Base-by-base conservation (phyloP, 2,329 filamentous ascomycete genomes). In the Sordariomycetes sp. region DNA sequence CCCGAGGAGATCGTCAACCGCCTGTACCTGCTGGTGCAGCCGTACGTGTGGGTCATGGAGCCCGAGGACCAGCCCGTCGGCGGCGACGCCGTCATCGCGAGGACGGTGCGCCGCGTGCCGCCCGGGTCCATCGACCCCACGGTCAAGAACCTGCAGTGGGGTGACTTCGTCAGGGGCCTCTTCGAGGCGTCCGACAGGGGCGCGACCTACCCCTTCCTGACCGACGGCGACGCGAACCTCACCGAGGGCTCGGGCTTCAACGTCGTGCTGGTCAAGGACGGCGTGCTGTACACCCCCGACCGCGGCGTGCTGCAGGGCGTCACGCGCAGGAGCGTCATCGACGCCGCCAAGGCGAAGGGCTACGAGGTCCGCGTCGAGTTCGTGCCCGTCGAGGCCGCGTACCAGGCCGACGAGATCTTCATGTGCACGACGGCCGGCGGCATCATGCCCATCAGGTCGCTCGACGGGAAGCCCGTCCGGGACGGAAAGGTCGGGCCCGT, bases 361-460 rank as follows among this genome's bases (percentile, higher is more conserved):
- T 61, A 73, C 43, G 68, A 72, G 28, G 65, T 75, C 5, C 69
- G 67, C 3, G 57, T 73, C 32, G 72, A 77, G 62, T 59, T 69
- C 28, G 73, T 79, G 3, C 75, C 76, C 0, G 66, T 76, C 0
- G 68, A 74, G 16, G 11, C 68, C 40, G 70, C 67, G 0, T 79
- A 78, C 53, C 55, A 71, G 7, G 66, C 68, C 0, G 77, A 80
- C 59, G 78, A 80, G 66, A 70, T 79, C 4, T 73, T 80, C 34
- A 79, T 79, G 76, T 78, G 71, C 60, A 80, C 77, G 0, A 80
- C 78, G 16, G 77, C 78, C 0, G 78, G 78, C 1, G 78, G 78
- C 0, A 71, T 80, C 20, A 80, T 80, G 77, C 77, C 77, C 0
- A 78, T 80, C 28, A 78, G 75, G 0, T 60, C 57, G 0, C 65